phyloP scores from a whole-genome alignment of 78 protist species.

The Creolimax fragrantissima region DNA sequence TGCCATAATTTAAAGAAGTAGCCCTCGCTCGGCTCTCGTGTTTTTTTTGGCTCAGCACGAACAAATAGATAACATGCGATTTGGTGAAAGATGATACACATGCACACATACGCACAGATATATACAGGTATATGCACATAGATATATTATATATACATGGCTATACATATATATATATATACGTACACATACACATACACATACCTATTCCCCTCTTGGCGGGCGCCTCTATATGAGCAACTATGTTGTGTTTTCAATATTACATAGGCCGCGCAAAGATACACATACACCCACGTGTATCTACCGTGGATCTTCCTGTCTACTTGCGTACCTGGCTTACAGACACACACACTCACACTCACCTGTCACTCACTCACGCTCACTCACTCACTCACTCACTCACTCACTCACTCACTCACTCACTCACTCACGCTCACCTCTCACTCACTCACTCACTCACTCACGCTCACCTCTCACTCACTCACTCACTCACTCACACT shows the following conservation, averaged over 20 bases:
- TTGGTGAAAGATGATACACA: background rate
- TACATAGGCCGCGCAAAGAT: background rate
- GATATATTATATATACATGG: background rate
- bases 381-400: no score
- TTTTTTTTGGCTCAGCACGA: background rate
- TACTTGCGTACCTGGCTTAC: background rate
- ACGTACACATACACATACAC: background rate
- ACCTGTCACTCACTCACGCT: no score
- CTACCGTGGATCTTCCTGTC: background rate
- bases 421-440: no score
- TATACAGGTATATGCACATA: background rate
- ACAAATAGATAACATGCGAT: background rate
- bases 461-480: no score
- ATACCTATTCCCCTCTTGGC: background rate
- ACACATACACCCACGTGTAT: background rate
- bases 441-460: no score
- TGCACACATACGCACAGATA: background rate
- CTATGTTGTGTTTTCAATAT: background rate
- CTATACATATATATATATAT: background rate
- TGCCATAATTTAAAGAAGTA: background rate
- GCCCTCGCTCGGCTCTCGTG: background rate
- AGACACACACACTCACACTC: background rate
- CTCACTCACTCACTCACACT: no score
- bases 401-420: no score
- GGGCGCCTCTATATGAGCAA: background rate